Evolutionary conservation across 2,329 filamentous ascomycete species (phyloP).

Genomic region (Colletotrichum tamarilloi): DNA sequence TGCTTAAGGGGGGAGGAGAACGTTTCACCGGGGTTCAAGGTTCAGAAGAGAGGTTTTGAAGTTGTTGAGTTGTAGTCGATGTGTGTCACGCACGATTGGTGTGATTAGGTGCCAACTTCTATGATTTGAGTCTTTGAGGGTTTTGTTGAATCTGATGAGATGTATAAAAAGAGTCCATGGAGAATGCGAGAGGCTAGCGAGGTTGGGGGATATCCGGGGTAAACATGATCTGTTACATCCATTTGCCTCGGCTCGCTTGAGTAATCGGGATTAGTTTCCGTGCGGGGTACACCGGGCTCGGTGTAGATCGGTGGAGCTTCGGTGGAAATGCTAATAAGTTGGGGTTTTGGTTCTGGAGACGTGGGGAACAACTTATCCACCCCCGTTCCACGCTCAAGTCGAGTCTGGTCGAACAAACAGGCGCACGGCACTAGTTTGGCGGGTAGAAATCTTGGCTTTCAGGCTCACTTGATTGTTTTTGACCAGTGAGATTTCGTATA

Average conservation of each 20-base stretch:
- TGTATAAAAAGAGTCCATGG: background rate
- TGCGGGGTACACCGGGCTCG: slow-evolving; percentile 24
- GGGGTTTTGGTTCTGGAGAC: background rate
- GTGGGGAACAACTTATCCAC: background rate
- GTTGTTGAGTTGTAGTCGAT: background rate
- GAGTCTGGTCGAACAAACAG: background rate
- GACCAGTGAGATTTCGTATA: background rate
- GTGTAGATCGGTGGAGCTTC: background rate
- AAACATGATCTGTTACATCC: background rate
- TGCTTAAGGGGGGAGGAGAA: background rate
- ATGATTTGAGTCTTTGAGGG: background rate
- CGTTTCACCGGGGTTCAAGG: slow-evolving; percentile 8
- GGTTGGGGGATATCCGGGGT: slow-evolving; percentile 9
- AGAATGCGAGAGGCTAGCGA: background rate
- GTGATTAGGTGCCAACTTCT: too few relatives aligned
- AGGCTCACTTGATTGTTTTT: background rate
- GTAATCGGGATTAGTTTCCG: background rate
- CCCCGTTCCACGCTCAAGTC: background rate
- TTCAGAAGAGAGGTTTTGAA: background rate
- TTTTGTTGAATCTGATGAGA: background rate
- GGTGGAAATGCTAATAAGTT: too few relatives aligned
- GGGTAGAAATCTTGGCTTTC: background rate
- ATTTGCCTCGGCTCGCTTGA: slow-evolving; percentile 16
- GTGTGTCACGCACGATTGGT: background rate
- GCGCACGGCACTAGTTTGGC: background rate